phyloP scores from a whole-genome alignment of 352 stramenopile species.

The Phytophthora sojae region DNA sequence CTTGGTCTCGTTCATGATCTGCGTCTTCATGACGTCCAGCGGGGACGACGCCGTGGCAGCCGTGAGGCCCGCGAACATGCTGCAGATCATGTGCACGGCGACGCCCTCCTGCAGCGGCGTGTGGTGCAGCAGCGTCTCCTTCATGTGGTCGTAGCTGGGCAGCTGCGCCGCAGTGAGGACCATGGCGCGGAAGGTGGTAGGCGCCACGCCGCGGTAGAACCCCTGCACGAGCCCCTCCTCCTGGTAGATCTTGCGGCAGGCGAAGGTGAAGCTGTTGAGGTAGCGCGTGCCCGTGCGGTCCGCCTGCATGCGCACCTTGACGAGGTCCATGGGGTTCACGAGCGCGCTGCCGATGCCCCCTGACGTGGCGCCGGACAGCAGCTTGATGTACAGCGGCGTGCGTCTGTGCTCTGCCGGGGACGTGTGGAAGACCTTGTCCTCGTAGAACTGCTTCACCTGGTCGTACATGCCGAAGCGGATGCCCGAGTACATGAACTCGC shows the following conservation, averaged over 20 bases:
- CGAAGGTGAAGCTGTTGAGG: slow-evolving; percentile 66
- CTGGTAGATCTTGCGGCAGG: slow-evolving; percentile 68
- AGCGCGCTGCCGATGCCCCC: slow-evolving; percentile 71
- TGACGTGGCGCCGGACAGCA: slow-evolving; percentile 67
- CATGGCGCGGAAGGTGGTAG: slow-evolving; percentile 77
- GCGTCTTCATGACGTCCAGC: slow-evolving; percentile 87
- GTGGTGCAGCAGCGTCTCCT: slow-evolving; percentile 65
- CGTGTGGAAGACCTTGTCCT: slow-evolving; percentile 57
- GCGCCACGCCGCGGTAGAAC: slow-evolving; percentile 75
- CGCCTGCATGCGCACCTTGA: slow-evolving; percentile 84
- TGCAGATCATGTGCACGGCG: slow-evolving; percentile 68
- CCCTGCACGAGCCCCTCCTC: slow-evolving; percentile 67
- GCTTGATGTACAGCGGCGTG: slow-evolving; percentile 72
- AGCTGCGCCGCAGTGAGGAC: slow-evolving; percentile 79
- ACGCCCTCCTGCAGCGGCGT: slow-evolving; percentile 64
- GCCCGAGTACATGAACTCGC: slow-evolving; percentile 81
- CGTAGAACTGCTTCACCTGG: slow-evolving; percentile 76
- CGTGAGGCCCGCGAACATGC: slow-evolving; percentile 79
- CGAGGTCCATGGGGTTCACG: slow-evolving; percentile 82
- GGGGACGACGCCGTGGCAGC: slow-evolving; percentile 74
- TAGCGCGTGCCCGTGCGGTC: slow-evolving; percentile 70
- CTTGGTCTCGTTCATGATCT: slow-evolving; percentile 82
- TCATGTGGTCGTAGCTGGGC: slow-evolving; percentile 85
- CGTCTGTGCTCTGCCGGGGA: slow-evolving; percentile 36
- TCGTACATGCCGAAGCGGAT: slow-evolving; percentile 86